Evolutionary conservation across 768 basidiomycete genomes (phyloP).

Genomic region (Collybia mongolica): DNA sequence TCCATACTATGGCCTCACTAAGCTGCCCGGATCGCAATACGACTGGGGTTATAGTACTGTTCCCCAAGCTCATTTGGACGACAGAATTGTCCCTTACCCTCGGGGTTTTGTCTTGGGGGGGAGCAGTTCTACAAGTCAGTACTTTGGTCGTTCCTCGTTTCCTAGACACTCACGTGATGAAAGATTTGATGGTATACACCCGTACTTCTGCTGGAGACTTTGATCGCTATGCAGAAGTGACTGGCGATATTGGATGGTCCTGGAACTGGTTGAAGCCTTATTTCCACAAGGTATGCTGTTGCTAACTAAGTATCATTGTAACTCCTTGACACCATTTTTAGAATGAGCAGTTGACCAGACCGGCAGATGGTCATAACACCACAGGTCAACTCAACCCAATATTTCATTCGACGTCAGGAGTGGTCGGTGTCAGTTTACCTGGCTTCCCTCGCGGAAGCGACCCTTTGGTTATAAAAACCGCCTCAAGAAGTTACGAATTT

Average conservation of each 20-base stretch:
- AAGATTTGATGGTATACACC: conserved; percentile 17
- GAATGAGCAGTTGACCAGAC: conserved; percentile 26
- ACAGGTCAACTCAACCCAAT: conserved; percentile 27
- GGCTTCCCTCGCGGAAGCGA: conserved; percentile 26
- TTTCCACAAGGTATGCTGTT: conserved; percentile 17
- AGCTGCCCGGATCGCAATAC: conserved; percentile 13
- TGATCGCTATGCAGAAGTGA: conserved; percentile 27
- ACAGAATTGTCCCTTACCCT: conserved; percentile 13
- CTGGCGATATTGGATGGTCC: conserved; percentile 28
- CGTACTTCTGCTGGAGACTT: conserved; percentile 32
- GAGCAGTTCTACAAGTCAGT: conserved; percentile 14
- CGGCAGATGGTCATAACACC: conserved; percentile 28
- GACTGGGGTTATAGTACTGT: conserved; percentile 19
- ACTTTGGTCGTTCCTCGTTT: not conserved
- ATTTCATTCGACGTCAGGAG: conserved; percentile 26
- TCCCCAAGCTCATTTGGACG: conserved; percentile 10
- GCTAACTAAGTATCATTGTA: not conserved
- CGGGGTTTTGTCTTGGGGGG: conserved; percentile 19
- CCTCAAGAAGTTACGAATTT: conserved; percentile 10
- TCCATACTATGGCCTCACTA: conserved; percentile 13
- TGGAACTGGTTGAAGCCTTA: conserved; percentile 27
- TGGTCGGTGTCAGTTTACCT: conserved; percentile 24
- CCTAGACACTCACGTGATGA: conserved; percentile 19
- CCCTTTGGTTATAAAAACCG: conserved; percentile 15
- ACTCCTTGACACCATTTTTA: not conserved